Percentiles rank a stretch among this genome's conserved stretches.
phyloP scores from a whole-genome alignment of 2,329 filamentous ascomycete genomes.

The Fusarium sp. region DNA sequence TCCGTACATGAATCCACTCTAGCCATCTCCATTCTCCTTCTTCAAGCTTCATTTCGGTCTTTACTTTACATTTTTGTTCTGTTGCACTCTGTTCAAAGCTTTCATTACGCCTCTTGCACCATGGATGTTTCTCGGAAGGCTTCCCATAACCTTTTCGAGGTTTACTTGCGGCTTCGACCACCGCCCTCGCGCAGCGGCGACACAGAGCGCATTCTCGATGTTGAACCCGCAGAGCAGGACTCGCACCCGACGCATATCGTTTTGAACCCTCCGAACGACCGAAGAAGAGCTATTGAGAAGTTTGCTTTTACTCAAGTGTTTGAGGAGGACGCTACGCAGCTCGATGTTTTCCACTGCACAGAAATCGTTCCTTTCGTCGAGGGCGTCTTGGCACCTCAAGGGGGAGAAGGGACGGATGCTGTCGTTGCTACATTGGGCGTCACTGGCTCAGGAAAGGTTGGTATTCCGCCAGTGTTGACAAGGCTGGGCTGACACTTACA shows the following conservation, averaged over 20 bases:
- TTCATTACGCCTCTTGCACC: constrained; percentile 15
- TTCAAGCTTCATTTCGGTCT: constrained; percentile 12
- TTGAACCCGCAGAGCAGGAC: constrained; percentile 66
- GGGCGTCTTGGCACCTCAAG: constrained; percentile 77
- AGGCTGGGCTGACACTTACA: constrained; percentile 49
- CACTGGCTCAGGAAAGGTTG: constrained; percentile 94
- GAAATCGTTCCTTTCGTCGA: constrained; percentile 79
- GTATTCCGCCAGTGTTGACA: constrained; percentile 26
- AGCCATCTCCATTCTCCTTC: not conserved
- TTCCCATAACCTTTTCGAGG: constrained; percentile 78
- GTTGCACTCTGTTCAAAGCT: constrained; percentile 11
- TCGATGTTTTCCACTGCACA: constrained; percentile 85
- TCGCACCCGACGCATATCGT: constrained; percentile 73
- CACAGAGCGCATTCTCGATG: constrained; percentile 77
- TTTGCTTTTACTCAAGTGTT: constrained; percentile 96
- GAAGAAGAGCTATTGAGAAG: constrained; percentile 88
- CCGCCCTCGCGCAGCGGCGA: constrained; percentile 60
- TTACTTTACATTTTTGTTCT: constrained; percentile 5
- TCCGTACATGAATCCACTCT: constrained; percentile 39
- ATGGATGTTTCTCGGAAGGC: constrained; percentile 54
- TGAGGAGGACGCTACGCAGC: constrained; percentile 82
- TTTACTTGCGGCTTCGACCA: constrained; percentile 85
- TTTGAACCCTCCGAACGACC: constrained; percentile 81
- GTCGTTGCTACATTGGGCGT: constrained; percentile 91
- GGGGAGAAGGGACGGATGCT: constrained; percentile 85